phyloP scores from a whole-genome alignment of 805 yeast species.

The Metschnikowia amazonensis region DNA sequence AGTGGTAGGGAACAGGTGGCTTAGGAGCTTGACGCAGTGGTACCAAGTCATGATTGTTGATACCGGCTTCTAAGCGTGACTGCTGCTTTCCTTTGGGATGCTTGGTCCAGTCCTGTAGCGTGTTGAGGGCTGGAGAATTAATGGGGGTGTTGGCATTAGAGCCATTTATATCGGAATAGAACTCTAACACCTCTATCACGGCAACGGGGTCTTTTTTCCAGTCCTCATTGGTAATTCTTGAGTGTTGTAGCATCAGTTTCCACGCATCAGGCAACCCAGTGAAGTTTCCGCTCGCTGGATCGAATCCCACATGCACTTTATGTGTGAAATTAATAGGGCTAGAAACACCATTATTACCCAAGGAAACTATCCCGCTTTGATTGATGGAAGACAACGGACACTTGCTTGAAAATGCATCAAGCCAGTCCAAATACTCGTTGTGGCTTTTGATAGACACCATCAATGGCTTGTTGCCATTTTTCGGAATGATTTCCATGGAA shows the following conservation, averaged over 20 bases:
- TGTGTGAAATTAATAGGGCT: slow-evolving; percentile 94
- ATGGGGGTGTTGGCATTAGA: slow-evolving; percentile 34
- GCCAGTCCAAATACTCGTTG: slow-evolving; percentile 82
- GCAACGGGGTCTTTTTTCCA: slow-evolving; percentile 63
- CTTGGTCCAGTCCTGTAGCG: slow-evolving; percentile 44
- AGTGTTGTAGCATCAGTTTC: slow-evolving; percentile 52
- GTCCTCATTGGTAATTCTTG: slow-evolving; percentile 59
- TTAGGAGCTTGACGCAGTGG: slow-evolving; percentile 42
- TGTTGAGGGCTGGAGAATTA: slow-evolving; percentile 24
- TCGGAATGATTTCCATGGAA: slow-evolving; percentile 74
- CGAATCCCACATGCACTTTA: slow-evolving; percentile 84
- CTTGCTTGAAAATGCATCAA: slow-evolving; percentile 78
- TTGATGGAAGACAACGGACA: slow-evolving; percentile 56
- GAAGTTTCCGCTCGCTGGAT: slow-evolving; percentile 64
- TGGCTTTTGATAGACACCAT: slow-evolving; percentile 74
- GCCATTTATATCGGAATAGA: slow-evolving; percentile 47
- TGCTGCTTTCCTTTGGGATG: slow-evolving; percentile 20
- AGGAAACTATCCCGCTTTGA: slow-evolving; percentile 17
- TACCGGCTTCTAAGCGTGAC: background rate
- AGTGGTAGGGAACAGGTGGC: slow-evolving; percentile 42
- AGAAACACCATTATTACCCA: slow-evolving; percentile 57
- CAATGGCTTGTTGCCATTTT: slow-evolving; percentile 53
- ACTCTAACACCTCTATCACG: slow-evolving; percentile 57
- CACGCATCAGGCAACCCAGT: slow-evolving; percentile 57
- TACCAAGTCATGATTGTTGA: slow-evolving; percentile 19